Percentiles rank a stretch among this genome's conserved stretches.
These are phyloP conservation scores for Citrus reticulata DNA, from an alignment of 345 rosid genomes.

Conservation along the genomic window DNA sequence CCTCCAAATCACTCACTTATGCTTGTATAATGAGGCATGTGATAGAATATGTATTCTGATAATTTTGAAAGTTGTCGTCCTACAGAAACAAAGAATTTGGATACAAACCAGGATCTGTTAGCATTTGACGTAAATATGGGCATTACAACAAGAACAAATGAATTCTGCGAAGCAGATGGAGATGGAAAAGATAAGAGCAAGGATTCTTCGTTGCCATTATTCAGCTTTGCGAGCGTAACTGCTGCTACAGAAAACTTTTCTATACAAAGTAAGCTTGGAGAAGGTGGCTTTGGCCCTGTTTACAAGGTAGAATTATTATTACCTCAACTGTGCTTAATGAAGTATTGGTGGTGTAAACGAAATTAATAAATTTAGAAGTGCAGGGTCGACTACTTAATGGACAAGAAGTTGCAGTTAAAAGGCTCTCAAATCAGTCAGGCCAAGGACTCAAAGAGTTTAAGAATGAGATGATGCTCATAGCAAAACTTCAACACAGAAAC, in stretches of 20 bases:
- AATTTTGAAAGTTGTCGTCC: too few species aligned
- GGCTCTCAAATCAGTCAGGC: conserved; percentile 25
- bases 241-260: conserved; percentile 27
- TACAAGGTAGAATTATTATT: neutral
- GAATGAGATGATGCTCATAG: conserved; percentile 28
- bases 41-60: too few species aligned
- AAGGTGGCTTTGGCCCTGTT: conserved; percentile 42
- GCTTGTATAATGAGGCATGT: neutral
- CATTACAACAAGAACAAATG: neutral
- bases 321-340: neutral
- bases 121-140: conserved; percentile 14
- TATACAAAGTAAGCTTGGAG: conserved; percentile 24
- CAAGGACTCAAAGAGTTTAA: conserved; percentile 41
- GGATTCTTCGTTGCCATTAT: conserved; percentile 15
- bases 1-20: neutral
- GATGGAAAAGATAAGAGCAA: neutral
- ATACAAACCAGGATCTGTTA: conserved; percentile 14
- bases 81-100: neutral
- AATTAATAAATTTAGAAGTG: neutral
- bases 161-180: neutral
- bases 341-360: neutral
- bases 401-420: conserved; percentile 38
- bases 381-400: conserved; percentile 36
- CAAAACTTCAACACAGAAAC: conserved; percentile 38
- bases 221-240: conserved; percentile 22